phyloP scores from a whole-genome alignment of 1,284 basidiomycete species.

The Papiliotrema terrestris region DNA sequence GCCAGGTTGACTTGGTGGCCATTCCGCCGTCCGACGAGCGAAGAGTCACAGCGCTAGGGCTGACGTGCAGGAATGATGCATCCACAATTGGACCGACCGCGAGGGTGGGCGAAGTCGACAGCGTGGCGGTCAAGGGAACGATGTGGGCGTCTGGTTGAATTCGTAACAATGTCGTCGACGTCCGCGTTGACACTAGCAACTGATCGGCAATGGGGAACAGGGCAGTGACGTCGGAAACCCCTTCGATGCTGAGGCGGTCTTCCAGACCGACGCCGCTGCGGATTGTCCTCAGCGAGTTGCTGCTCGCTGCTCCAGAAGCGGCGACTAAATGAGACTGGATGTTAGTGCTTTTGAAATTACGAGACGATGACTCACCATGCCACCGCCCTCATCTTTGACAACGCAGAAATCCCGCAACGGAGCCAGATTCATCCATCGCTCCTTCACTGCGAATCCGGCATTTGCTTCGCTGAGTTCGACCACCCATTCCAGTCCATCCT shows the following conservation, averaged over 20 bases:
- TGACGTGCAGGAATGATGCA: constrained; percentile 67
- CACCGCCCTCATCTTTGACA: constrained; percentile 69
- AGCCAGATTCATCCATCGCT: constrained; percentile 74
- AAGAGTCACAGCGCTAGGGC: constrained; percentile 54
- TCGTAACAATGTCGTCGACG: constrained; percentile 30
- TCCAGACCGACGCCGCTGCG: constrained; percentile 81
- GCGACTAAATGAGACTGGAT: constrained; percentile 74
- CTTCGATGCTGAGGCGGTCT: constrained; percentile 62
- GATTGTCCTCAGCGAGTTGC: constrained; percentile 76
- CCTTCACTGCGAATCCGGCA: constrained; percentile 56
- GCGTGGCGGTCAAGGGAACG: constrained; percentile 46
- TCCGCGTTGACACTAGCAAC: constrained; percentile 27
- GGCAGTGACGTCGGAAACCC: constrained; percentile 58
- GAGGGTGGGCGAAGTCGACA: constrained; percentile 57
- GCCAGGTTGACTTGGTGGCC: constrained; percentile 2
- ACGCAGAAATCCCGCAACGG: constrained; percentile 81
- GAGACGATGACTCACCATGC: constrained; percentile 66
- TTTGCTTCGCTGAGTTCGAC: constrained; percentile 28
- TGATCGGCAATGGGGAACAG: constrained; percentile 61
- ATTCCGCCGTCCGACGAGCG: constrained; percentile 46
- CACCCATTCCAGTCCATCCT: constrained; percentile 52
- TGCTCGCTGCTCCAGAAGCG: constrained; percentile 78
- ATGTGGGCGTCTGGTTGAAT: constrained; percentile 41
- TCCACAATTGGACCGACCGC: constrained; percentile 55
- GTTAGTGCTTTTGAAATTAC: no score